Conservation (phyloP, 108 stramenopile species). For the Cyclotella choctawhatcheeana region DNA sequence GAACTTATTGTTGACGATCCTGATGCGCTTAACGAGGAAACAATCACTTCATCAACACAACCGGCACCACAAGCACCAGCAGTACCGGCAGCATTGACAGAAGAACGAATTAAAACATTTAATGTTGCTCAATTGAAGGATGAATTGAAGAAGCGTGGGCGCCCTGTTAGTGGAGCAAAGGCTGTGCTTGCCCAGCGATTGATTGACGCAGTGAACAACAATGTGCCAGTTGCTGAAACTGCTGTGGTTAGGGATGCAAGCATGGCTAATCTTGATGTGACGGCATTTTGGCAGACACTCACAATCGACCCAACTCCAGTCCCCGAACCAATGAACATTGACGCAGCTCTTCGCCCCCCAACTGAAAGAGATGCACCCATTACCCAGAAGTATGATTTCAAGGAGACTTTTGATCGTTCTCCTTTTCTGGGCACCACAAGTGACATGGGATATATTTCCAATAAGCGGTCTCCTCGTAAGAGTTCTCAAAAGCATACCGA, state of each 20-base stretch:
- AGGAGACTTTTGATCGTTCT: too few species aligned
- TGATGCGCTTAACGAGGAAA: conserved; percentile 4
- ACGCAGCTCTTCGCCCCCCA: too few species aligned
- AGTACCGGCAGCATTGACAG: not conserved
- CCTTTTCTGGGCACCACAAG: too few species aligned
- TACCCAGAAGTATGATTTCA: too few species aligned
- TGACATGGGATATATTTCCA: too few species aligned
- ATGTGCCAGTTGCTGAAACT: not conserved
- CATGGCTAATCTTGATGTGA: not conserved
- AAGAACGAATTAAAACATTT: not conserved
- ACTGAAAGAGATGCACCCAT: too few species aligned
- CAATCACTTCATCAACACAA: not conserved
- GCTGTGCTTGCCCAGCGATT: not conserved
- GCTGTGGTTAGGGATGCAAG: not conserved
- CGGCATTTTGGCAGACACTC: too few species aligned
- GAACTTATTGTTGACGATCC: conserved; percentile 6
- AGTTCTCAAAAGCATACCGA: too few species aligned
- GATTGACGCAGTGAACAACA: not conserved
- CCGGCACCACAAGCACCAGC: not conserved
- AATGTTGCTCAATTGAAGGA: conserved; percentile 25
- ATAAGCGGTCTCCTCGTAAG: too few species aligned
- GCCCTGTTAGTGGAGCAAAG: conserved; percentile 16
- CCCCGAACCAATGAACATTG: too few species aligned
- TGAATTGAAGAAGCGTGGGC: conserved; percentile 16
- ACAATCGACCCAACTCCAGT: too few species aligned